Base-by-base conservation (phyloP, 1,139 yeast species). In the Pichia sp. region DNA sequence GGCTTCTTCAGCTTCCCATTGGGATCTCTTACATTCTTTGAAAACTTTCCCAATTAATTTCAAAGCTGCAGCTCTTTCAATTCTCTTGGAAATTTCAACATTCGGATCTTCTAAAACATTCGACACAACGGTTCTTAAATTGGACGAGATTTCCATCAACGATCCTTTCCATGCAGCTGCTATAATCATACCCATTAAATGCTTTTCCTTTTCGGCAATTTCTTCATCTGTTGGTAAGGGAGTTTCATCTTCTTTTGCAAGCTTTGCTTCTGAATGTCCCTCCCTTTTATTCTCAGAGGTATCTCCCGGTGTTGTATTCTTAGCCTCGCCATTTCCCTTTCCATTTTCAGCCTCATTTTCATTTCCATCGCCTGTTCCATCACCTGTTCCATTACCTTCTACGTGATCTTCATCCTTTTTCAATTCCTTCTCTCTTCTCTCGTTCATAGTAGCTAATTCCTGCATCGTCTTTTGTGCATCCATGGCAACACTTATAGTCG, bases 161-260 rank as follows among this genome's bases (percentile, higher is more conserved):
- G 96, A 85, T 1, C 97, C 97, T 42, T 84, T 82, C 98, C 98
- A 90, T 8, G 97, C 95, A 0, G 97, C 97, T 4, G 94, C 90
- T 42, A 90, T 69, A 3, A 90, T 90, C 61, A 90, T 92, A 37
- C 96, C 97, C 77, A 87, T 77, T 40, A 90, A 68, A 47, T 82
- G 73, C 55, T 88, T 82, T 59, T 90, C 97, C 78, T 86, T 75
- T 52, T 86, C 95, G 0, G 87, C 90, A 47, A 85, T 67, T 49
- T 85, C 88, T 59, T 87, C 97, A 2, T 77, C 77, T 0, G 95
- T 79, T 58, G 94, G 94, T 53, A 71, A 64, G 9, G 62, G 67
- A 28, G 67, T 74, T 36, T 74, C 75, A 4, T 72, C 79, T 41
- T 46, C 36, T 40, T 42, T 34, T 4, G 31, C 28, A 27, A n/a